Base-by-base conservation (phyloP, 495 filamentous ascomycete species). In the Tuber borchii region DNA sequence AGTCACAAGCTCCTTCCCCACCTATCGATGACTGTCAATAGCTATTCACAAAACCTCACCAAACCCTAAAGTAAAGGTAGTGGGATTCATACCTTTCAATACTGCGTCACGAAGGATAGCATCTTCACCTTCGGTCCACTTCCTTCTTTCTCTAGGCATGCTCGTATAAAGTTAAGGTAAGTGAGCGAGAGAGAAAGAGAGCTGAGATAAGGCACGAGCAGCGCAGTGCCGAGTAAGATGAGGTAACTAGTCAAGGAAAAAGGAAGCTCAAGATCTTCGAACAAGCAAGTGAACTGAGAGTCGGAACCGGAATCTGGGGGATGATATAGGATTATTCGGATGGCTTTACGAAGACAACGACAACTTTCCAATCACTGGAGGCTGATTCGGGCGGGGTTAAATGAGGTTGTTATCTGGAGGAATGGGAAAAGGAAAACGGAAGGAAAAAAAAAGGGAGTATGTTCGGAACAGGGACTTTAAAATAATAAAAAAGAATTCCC, bases 41-140 rank as follows among this genome's bases (percentile, higher is more conserved):
- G 26, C 20, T 46, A 26, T 44, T 75, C 39, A 26, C 17, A 14
- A 69, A 45, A 34, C 10, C 37, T 31, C 42, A 48, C 46, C 42
- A 70, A 34, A 39, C 43, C 71, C 42, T 7, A 2, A 73, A 70
- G 44, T 39, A 75, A 61, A 69, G 2, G 46, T 22, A 48, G 20
- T 46, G 65, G n/a, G 26, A 42, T n/a, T 70, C 73, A 3, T 26
- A 82, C 80, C 79, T 83, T 83, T 83, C 56, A 80, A 76, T 37
- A 83, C 82, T 72, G 80, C 82, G 44, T 83, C 77, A 45, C 80
- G 79, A 48, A 83, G 74, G 71, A 83, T 83, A 45, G 73, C 72
- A 69, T 83, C 82, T 61, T 83, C 82, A n/a, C 73, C 77, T 51
- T 83, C 82, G 51, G 79, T 82, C 82, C 82, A 83, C 73, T 82